Evolutionary conservation across 805 yeast species (phyloP), one percentile per base, ranked within the genome.

Genomic region (Candida lessepsii): DNA sequence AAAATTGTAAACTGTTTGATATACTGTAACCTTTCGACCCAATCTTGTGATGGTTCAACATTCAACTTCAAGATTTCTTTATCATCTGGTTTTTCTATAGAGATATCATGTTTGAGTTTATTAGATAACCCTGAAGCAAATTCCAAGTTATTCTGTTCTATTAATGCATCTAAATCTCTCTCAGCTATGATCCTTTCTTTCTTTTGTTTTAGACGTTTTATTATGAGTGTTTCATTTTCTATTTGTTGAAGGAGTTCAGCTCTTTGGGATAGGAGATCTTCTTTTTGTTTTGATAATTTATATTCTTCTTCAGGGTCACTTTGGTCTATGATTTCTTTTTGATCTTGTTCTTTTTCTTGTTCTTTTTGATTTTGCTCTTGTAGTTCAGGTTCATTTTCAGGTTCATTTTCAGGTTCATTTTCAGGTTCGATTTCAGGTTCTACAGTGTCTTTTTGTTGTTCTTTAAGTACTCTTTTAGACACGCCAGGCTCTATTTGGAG

Each of bases 11-110:
- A 64, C 39, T 46, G 47, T 35, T 49, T 54, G 13, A 63, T 47
- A 31, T 53, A 45, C 7, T 46, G 32, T 20, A 61, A 40, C 14
- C 71, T 50, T 27, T 50, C 41, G 8, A 37, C 19, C 67, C 70
- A 64, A 35, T 66, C 58, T 7, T 46, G 44, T 3, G 71, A 60
- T 2, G 73, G 72, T 5, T 56, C 51, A 4, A 67, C 71, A 35
- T 61, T 52, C 36, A 67, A 44, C 8, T 57, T 50, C 10, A 57
- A 26, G 3, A 60, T 47, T 10, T 42, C 44, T 15, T 42, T 43
- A 15, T 54, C 53, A 34, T 60, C 62, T 29, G 42, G 43, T 18
- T 27, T 28, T 24, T 47, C 51, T 11, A 35, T 9, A 3, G 38
- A 37, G 4, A 37, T 20, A 18, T 29, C 44, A 5, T 16, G 4